These are phyloP conservation scores for Alloteropsis angusta DNA, from an alignment of 202 grass and related monocot species.

Conservation along the genomic window DNA sequence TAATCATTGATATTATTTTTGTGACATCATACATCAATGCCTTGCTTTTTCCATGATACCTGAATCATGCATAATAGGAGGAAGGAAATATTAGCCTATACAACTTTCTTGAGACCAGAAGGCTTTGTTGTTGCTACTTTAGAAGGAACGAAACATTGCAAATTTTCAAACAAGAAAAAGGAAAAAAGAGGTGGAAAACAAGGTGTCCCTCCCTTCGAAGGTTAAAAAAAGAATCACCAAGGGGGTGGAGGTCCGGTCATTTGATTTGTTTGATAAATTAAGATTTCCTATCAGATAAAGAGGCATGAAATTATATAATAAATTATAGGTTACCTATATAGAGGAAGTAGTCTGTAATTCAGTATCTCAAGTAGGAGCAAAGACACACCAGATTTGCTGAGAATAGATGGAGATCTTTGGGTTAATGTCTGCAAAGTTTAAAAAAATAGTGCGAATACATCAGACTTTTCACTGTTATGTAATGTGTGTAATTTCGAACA, in stretches of 20 bases:
- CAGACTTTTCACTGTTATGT: conserved; percentile 16
- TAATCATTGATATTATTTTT: conserved; percentile 99
- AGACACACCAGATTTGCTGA: conserved; percentile 89
- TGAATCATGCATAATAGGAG: conserved; percentile 17
- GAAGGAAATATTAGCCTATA: background rate
- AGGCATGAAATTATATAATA: background rate
- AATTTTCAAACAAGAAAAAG: background rate
- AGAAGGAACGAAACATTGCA: background rate
- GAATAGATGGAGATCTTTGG: conserved; percentile 83
- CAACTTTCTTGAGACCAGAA: background rate
- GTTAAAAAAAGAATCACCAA: background rate
- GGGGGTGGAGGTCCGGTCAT: background rate
- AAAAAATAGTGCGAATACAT: background rate
- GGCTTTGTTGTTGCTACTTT: background rate
- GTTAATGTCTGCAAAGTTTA: conserved; percentile 71
- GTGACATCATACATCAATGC: conserved; percentile 99
- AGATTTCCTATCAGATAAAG: background rate
- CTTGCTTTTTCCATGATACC: conserved; percentile 98
- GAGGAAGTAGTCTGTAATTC: conserved; percentile 93
- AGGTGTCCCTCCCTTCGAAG: background rate
- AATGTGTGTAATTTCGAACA: background rate
- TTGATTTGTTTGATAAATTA: conserved; percentile 13
- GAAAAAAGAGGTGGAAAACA: background rate
- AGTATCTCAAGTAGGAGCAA: conserved; percentile 94
- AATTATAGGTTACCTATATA: conserved; percentile 68